phyloP scores from a whole-genome alignment of 2,329 filamentous ascomycete species.

The Fusarium pilosicola region DNA sequence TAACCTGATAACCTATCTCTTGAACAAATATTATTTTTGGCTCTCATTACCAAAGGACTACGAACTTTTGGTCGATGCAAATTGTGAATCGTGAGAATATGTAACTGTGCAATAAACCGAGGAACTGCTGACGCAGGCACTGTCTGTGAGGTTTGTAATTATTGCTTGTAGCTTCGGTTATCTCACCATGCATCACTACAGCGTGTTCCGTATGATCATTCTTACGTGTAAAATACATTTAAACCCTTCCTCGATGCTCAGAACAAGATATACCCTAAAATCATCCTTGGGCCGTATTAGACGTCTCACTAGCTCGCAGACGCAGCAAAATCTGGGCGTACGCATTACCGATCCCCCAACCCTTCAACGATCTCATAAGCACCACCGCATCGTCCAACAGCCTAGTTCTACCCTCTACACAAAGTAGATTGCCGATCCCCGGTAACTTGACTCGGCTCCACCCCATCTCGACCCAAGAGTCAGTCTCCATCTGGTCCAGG shows the following conservation, averaged over 20 bases:
- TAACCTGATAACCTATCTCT: no score
- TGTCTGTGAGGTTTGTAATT: no score
- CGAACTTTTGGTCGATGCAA: no score
- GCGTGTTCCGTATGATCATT: neutral
- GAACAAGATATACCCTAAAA: rapidly evolving
- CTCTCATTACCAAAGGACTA: no score
- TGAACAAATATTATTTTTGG: no score
- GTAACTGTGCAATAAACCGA: no score
- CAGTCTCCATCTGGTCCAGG: neutral
- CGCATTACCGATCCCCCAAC: neutral
- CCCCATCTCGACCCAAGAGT: neutral
- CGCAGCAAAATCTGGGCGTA: neutral
- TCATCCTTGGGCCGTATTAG: neutral
- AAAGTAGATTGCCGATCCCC: neutral
- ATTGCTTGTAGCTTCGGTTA: no score
- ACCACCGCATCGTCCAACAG: neutral
- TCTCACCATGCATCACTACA: no score
- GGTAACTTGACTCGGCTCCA: slow-evolving; percentile 9
- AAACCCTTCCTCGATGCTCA: neutral
- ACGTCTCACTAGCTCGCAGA: neutral
- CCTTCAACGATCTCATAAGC: slow-evolving; percentile 7
- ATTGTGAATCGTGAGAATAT: no score
- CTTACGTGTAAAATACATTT: rapidly evolving
- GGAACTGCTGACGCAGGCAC: no score
- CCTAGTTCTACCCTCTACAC: neutral